phyloP scores from a whole-genome alignment of 257 asterid species.

The Euphrasia confusa region DNA sequence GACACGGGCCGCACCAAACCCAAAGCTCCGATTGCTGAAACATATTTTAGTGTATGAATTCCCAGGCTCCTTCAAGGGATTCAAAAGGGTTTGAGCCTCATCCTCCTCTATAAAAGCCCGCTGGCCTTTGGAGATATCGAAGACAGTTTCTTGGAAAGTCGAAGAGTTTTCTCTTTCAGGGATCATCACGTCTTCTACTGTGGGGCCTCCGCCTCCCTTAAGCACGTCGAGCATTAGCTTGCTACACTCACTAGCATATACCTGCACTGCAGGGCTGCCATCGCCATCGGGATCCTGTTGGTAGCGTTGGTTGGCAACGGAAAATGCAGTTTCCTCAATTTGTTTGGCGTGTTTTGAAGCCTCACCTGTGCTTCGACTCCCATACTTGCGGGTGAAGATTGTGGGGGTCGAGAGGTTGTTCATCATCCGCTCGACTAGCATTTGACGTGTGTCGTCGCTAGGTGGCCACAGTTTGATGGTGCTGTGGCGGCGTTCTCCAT shows the following conservation, averaged over 20 bases:
- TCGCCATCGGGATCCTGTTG: conserved; percentile 92
- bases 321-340: conserved; percentile 75
- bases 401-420: conserved; percentile 84
- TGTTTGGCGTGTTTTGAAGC: conserved; percentile 59
- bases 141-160: conserved; percentile 34
- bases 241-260: conserved; percentile 92
- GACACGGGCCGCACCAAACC: conserved; percentile 69
- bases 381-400: conserved; percentile 83
- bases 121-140: conserved; percentile 83
- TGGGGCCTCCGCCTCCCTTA: conserved; percentile 43
- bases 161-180: conserved; percentile 38
- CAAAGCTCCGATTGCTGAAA: conserved; percentile 94
- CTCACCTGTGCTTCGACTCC: conserved; percentile 49
- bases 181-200: conserved; percentile 29
- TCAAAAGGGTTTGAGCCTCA: conserved; percentile 69
- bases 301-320: conserved; percentile 52
- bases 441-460: conserved; percentile 66
- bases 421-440: conserved; percentile 73
- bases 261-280: conserved; percentile 91
- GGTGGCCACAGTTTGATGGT: conserved; percentile 98
- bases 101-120: conserved; percentile 80
- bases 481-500: conserved; percentile 53
- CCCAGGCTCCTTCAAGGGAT: conserved; percentile 64
- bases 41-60: conserved; percentile 73
- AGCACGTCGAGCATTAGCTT: conserved; percentile 73